Conservation (phyloP, 2,329 filamentous ascomycete species). For the Beauveria rudraprayagi region DNA sequence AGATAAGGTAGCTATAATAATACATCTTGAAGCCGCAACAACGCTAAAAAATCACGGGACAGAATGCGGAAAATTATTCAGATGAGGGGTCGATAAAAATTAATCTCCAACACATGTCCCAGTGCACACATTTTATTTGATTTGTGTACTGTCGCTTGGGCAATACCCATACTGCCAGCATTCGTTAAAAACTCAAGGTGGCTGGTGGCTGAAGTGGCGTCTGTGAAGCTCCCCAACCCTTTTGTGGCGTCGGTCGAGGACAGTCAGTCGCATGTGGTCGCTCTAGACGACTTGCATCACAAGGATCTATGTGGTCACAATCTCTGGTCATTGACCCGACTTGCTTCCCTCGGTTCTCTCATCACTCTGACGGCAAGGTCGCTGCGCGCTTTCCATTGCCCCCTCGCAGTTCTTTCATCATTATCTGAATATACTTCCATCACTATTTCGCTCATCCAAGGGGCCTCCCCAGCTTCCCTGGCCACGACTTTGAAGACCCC, state of each 20-base stretch:
- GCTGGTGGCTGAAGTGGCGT: no score
- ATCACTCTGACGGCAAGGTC: background rate
- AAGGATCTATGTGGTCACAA: slow-evolving; percentile 10
- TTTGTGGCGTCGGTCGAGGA: background rate
- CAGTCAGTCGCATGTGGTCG: slow-evolving; percentile 5
- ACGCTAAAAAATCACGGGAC: background rate
- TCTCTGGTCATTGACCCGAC: slow-evolving; percentile 1
- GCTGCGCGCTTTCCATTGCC: no score
- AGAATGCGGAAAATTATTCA: no score
- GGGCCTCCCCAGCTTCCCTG: slow-evolving; percentile 1
- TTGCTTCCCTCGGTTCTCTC: background rate
- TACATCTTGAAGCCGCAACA: background rate
- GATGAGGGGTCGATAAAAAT: no score
- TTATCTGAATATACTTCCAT: background rate
- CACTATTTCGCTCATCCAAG: background rate
- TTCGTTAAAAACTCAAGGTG: background rate
- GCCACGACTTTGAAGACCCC: background rate
- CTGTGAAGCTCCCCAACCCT: background rate
- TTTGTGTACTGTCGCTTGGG: no score
- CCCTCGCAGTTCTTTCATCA: background rate
- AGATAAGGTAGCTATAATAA: no score
- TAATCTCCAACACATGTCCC: no score
- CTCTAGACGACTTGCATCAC: slow-evolving; percentile 2
- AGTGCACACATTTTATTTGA: no score
- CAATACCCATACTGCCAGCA: no score